These are phyloP conservation scores for Boletus rubescentipes DNA, from an alignment of 768 basidiomycete species.

Conservation along the genomic window DNA sequence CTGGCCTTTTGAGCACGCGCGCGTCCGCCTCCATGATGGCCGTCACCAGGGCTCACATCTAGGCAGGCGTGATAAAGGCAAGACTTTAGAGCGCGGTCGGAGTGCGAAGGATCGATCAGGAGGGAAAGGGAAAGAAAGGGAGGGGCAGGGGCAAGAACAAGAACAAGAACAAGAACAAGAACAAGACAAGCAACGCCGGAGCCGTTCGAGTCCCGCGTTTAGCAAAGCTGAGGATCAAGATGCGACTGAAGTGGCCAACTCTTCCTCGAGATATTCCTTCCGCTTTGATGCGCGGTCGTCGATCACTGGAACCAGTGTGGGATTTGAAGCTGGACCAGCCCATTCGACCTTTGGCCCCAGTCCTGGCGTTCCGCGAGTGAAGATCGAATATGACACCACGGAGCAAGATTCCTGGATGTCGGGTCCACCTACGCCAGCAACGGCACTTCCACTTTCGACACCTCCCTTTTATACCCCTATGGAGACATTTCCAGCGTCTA, in stretches of 20 bases:
- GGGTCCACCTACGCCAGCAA: constrained; percentile 22
- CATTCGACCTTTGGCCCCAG: neutral
- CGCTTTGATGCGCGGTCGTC: constrained; percentile 8
- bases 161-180: neutral
- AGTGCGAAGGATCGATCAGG: constrained; percentile 5
- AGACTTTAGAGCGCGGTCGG: constrained; percentile 17
- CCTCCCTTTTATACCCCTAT: constrained; percentile 31
- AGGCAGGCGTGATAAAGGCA: constrained; percentile 24
- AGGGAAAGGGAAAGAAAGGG: constrained; percentile 3
- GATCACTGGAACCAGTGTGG: neutral
- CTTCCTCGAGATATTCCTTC: constrained; percentile 8
- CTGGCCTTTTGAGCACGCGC: constrained; percentile 96
- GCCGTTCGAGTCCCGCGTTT: constrained; percentile 20
- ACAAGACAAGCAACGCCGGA: constrained; percentile 16
- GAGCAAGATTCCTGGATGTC: constrained; percentile 23
- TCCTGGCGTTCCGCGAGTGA: constrained; percentile 17
- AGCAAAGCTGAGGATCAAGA: constrained; percentile 1
- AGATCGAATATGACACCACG: constrained; percentile 22
- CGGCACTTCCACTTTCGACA: constrained; percentile 19
- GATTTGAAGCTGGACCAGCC: neutral
- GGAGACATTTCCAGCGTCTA: constrained; percentile 16
- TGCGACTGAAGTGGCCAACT: neutral
- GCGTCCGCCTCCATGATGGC: constrained; percentile 63
- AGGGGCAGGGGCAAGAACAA: no score
- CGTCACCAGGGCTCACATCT: constrained; percentile 34